These are phyloP conservation scores for Penicillium herquei DNA, from an alignment of 495 filamentous ascomycete genomes.

Conservation along the genomic window DNA sequence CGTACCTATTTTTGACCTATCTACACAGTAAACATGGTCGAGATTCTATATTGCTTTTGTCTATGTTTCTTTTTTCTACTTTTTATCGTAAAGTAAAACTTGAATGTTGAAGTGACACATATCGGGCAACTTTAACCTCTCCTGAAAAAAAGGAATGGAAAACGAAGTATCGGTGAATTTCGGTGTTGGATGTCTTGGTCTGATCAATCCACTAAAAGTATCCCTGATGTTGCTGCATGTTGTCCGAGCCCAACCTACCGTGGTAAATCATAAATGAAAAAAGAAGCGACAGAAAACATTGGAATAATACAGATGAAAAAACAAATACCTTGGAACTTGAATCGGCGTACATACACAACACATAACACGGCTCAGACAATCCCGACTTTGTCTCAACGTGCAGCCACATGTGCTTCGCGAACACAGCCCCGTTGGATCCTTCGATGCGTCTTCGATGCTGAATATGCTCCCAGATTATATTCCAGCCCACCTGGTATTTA, in stretches of 20 bases:
- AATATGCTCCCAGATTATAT: slow-evolving; percentile 14
- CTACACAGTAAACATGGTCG: neutral
- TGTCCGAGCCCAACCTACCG: too few species aligned
- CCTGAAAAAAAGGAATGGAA: neutral
- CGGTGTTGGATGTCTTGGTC: neutral
- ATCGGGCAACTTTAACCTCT: neutral
- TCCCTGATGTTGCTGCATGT: too few species aligned
- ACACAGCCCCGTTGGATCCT: slow-evolving; percentile 26
- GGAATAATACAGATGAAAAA: too few species aligned
- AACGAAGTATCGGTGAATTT: neutral
- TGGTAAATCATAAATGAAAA: too few species aligned
- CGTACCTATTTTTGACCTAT: neutral
- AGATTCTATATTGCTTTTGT: neutral
- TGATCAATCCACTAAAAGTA: neutral
- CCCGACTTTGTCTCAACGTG: slow-evolving; percentile 12
- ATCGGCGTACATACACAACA: neutral
- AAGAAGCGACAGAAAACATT: too few species aligned
- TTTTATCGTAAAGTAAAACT: neutral
- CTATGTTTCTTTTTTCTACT: neutral
- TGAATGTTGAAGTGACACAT: neutral
- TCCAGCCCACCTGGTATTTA: slow-evolving; percentile 1
- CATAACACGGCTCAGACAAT: neutral
- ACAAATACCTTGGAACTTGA: neutral
- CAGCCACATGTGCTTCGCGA: slow-evolving; percentile 10
- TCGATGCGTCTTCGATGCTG: slow-evolving; percentile 42